Base-by-base conservation (phyloP, 2,329 filamentous ascomycete genomes). In the Eurotiales sp. region DNA sequence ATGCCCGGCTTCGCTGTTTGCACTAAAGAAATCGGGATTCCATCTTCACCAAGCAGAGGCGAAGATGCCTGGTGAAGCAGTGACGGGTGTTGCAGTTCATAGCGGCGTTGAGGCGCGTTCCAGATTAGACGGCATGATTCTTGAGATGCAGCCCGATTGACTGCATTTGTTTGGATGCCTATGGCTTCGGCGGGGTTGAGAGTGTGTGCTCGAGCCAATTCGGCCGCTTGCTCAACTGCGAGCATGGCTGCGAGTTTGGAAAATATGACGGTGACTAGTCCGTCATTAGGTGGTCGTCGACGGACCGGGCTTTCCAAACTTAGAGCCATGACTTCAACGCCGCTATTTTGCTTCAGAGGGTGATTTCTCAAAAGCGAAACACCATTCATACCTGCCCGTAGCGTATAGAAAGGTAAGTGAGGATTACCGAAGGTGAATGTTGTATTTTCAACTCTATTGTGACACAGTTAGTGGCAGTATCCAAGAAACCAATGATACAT, bases 181-280 rank as follows among this genome's bases (percentile, higher is more conserved):
- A 68, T 62, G 14, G 72, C 67, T 19, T 75, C 67, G 4, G 67
- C 61, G 12, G 70, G 67, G 3, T 68, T 59, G 7, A 77, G 63
- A 10, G 64, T 57, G 49, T 76, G 68, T 43, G 70, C 57, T 36
- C 67, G 66, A 19, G 70, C 66, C 25, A 75, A 56, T 12, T 70
- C 67, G 11, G 63, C 62, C 11, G 72, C 70, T 47, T 76, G 69
- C 36, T 77, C 74, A 25, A 77, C 71, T 7, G 75, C 75, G 17
- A 77, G 63, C 60, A 77, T 73, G 41, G 72, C 74, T 12, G 75
- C 75, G 15, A 77, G 60, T 44, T 73, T 72, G n/a, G 75, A 74
- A 55, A 77, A 77, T 39, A 77, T 65, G 22, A 69, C 64, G 0
- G 73, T 66, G 1, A 76, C 64, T 8, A 76, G 66, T 3, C 72